A percentile compares a stretch with the other conserved stretches of the same genome.
Evolutionary conservation across 768 basidiomycete genomes (phyloP).

Genomic region (Cubamyces sp.): DNA sequence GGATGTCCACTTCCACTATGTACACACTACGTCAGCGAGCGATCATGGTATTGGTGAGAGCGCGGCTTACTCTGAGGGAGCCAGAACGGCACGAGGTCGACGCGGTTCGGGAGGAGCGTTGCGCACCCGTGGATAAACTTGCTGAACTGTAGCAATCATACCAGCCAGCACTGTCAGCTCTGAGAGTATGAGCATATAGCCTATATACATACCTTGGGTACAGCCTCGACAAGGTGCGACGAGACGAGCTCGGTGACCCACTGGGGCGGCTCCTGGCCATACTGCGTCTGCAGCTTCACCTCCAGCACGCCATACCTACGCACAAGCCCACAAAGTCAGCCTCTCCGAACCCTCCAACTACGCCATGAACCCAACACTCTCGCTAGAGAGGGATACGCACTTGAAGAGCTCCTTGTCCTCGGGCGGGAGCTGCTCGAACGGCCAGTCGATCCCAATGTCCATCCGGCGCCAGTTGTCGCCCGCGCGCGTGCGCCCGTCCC

Average conservation of each 20-base stretch:
- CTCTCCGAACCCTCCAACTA: not conserved
- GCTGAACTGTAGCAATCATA: conserved; percentile 41
- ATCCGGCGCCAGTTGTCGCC: conserved; percentile 92
- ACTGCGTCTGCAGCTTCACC: conserved; percentile 96
- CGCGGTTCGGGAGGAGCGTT: conserved; percentile 87
- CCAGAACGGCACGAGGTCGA: conserved; percentile 98
- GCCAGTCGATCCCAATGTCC: conserved; percentile 91
- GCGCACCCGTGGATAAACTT: conserved; percentile 98
- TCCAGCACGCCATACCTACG: conserved; percentile 88
- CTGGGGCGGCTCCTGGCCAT: conserved; percentile 92
- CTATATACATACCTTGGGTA: conserved; percentile 86
- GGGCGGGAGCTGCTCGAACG: conserved; percentile 73
- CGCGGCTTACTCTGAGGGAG: conserved; percentile 79
- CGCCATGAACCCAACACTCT: not conserved
- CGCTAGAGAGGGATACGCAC: conserved; percentile 49
- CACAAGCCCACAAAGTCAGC: not conserved
- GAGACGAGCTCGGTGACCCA: conserved; percentile 98
- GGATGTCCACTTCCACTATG: conserved; percentile 91
- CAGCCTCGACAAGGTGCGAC: conserved; percentile 94
- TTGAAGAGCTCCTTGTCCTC: conserved; percentile 95
- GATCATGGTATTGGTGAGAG: not conserved
- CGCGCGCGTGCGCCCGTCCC: conserved; percentile 81
- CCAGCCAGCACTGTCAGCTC: conserved; percentile 5
- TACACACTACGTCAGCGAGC: conserved; percentile 1
- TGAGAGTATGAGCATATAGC: no score